Percentiles rank a stretch among this genome's conserved stretches.
phyloP scores from a whole-genome alignment of 2,329 filamentous ascomycete species.

The Aspergillus ruber region DNA sequence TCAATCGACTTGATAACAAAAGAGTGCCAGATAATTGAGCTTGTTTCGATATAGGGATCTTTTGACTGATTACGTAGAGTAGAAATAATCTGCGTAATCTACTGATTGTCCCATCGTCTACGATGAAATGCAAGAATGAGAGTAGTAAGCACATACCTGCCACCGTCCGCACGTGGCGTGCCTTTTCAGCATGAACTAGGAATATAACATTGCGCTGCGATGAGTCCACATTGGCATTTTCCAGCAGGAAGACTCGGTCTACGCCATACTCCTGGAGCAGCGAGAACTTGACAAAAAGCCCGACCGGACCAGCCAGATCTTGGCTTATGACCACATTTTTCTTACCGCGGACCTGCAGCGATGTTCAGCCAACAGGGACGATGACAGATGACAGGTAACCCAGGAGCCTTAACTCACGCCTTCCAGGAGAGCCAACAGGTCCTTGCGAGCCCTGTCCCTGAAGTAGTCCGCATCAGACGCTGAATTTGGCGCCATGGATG shows the following conservation, averaged over 20 bases:
- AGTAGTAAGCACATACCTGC: slow-evolving; percentile 60
- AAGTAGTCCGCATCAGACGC: slow-evolving; percentile 42
- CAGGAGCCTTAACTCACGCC: slow-evolving; percentile 64
- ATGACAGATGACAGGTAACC: slow-evolving; percentile 5
- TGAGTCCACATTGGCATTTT: slow-evolving; percentile 91
- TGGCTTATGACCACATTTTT: slow-evolving; percentile 96
- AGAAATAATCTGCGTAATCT: slow-evolving; percentile 50
- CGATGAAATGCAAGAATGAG: slow-evolving; percentile 7
- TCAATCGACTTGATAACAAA: slow-evolving; percentile 30
- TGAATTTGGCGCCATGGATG: slow-evolving; percentile 37
- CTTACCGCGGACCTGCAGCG: slow-evolving; percentile 81
- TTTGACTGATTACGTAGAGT: slow-evolving; percentile 53
- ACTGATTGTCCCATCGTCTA: slow-evolving; percentile 45
- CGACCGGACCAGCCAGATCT: slow-evolving; percentile 80
- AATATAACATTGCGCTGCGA: slow-evolving; percentile 95
- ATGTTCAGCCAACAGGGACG: slow-evolving; percentile 12
- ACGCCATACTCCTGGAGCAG: slow-evolving; percentile 95
- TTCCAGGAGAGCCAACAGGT: slow-evolving; percentile 86
- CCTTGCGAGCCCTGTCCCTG: slow-evolving; percentile 63
- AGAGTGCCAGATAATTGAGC: slow-evolving; percentile 26
- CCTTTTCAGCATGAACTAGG: slow-evolving; percentile 82
- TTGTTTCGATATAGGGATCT: slow-evolving; percentile 44
- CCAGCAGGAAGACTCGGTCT: slow-evolving; percentile 93
- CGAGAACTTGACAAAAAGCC: slow-evolving; percentile 89
- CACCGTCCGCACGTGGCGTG: slow-evolving; percentile 74